Base-by-base conservation (phyloP, 345 rosid genomes). In the Citrus hindsii region DNA sequence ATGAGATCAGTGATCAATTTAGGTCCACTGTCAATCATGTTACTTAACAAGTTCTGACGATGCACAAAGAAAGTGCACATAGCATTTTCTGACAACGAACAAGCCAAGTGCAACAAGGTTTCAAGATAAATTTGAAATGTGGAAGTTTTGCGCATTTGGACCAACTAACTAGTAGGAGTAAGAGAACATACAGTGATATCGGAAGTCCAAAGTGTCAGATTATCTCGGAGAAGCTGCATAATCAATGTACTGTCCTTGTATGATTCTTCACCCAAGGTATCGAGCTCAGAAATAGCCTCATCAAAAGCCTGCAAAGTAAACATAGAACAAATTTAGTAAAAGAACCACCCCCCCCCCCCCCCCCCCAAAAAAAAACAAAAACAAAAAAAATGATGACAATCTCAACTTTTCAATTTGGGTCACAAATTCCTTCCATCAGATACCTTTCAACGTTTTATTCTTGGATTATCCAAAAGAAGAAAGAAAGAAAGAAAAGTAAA, bases 181-280 rank as follows among this genome's bases (percentile, higher is more conserved):
- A 67, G 79, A 19, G 37, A 67, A 55, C 42, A 61, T 51, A 96
- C 99, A 80, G 92, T 85, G 85, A 91, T 86, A 86, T 96, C 98
- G 73, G 99, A 94, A 77, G 98, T 96, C 99, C 98, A 96, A 21
- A 96, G 95, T 24, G 99, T 96, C 76, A 96, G 86, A 69, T 96
- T 96, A 82, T 96, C 98, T 25, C 98, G 97, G 79, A 93, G 97
- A 79, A 96, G 97, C 87, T 96, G 98, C 99, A 96, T 96, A 79
- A 96, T 96, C 83, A 94, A 81, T 42, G 99, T 94, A 80, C 98
- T 94, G 83, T 96, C 98, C 89, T 94, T 94, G 97, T 96, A 96
- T 46, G 98, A 94, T 82, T 96, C 99, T 88, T 96, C 99, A 13
- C 98, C 98, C 83, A 96, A 72, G 14, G 98, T 92, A 81, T 96